Conservation (phyloP, 78 protist genomes). For the slime mould (Dictyostelium discoideum) region dicty_2.7 NC_007088.5:3926001-3926500, state of each 20-base stretch:
- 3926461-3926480: not conserved
- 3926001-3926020: conserved; percentile 48
- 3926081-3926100: conserved; percentile 35
- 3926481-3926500: conserved; percentile 1
- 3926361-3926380: conserved; percentile 53
- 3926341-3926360: conserved; percentile 31
- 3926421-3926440: conserved; percentile 9
- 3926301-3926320: too few relatives aligned
- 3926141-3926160: conserved; percentile 46
- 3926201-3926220: not conserved
- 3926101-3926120: conserved; percentile 37
- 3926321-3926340: conserved; percentile 3
- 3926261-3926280: not conserved
- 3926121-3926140: conserved; percentile 57
- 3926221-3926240: too few relatives aligned
- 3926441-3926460: conserved; percentile 40
- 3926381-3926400: conserved; percentile 48
- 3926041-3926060: conserved; percentile 19
- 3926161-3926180: conserved; percentile 55
- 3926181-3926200: not conserved
- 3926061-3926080: conserved; percentile 25
- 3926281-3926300: not conserved
- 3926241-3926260: not conserved
- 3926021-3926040: conserved; percentile 39
- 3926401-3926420: not conserved